phyloP scores from a whole-genome alignment of 768 basidiomycete species.

The Pisolithus microcarpus region DNA sequence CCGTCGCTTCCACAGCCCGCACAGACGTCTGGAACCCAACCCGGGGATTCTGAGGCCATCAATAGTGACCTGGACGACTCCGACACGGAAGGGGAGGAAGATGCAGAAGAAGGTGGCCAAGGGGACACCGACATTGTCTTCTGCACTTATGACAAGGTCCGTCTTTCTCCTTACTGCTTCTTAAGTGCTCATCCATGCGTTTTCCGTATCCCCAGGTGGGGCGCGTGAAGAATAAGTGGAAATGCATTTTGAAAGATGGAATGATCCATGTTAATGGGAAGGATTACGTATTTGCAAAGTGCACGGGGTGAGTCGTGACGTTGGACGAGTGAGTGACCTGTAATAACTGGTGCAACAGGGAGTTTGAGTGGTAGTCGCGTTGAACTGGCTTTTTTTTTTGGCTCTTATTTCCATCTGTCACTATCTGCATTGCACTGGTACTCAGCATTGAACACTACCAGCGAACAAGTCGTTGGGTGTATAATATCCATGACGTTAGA shows the following conservation, averaged over 20 bases:
- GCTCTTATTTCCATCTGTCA: conserved; percentile 7
- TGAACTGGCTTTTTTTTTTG: neutral
- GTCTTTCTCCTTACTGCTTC: conserved; percentile 10
- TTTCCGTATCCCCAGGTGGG: conserved; percentile 58
- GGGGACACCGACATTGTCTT: conserved; percentile 90
- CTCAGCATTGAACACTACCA: conserved; percentile 19
- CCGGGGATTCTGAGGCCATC: conserved; percentile 74
- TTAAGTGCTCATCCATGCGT: neutral
- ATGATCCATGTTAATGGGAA: conserved; percentile 96
- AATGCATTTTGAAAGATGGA: conserved; percentile 94
- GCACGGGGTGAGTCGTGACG: conserved; percentile 71
- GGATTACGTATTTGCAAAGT: conserved; percentile 96
- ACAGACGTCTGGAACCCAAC: conserved; percentile 30
- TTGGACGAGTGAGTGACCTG: neutral
- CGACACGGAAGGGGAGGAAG: conserved; percentile 81
- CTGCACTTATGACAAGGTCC: conserved; percentile 96
- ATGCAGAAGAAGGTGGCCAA: conserved; percentile 66
- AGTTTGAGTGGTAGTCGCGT: conserved; percentile 38
- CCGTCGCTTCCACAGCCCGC: conserved; percentile 68
- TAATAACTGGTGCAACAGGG: conserved; percentile 20
- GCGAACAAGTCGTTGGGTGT: conserved; percentile 14
- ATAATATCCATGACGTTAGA: conserved; percentile 6
- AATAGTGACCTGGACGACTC: conserved; percentile 96
- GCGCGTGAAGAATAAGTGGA: conserved; percentile 99
- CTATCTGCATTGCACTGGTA: conserved; percentile 16